Percentiles rank a stretch among this genome's conserved stretches.
phyloP scores from a whole-genome alignment of 257 asterid genomes.

The Knoxia roxburghii region DNA sequence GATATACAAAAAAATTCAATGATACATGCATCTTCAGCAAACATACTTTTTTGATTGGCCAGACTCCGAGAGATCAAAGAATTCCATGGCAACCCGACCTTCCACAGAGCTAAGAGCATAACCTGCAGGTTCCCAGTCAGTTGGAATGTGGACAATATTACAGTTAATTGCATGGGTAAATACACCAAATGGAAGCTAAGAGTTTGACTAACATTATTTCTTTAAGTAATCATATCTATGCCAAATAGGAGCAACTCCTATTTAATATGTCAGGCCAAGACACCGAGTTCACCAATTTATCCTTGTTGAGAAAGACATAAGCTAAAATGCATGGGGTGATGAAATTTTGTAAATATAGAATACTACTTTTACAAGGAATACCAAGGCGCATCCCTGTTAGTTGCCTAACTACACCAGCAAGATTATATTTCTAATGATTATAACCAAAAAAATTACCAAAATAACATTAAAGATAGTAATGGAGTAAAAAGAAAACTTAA shows the following conservation, averaged over 20 bases:
- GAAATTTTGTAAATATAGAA: background rate
- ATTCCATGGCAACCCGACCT: slow-evolving; percentile 93
- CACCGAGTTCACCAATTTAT: background rate
- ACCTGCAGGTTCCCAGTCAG: slow-evolving; percentile 46
- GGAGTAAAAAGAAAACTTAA: background rate
- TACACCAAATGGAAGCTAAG: background rate
- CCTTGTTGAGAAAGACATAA: background rate
- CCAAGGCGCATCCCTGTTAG: background rate
- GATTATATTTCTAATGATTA: background rate
- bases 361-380: background rate
- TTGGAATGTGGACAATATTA: slow-evolving; percentile 6
- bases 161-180: background rate
- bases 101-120: slow-evolving; percentile 95
- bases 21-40: background rate
- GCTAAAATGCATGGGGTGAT: background rate
- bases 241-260: background rate
- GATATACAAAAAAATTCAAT: background rate
- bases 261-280: background rate
- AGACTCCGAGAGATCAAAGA: slow-evolving; percentile 71
- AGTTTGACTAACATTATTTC: background rate
- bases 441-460: background rate
- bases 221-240: background rate
- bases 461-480: background rate
- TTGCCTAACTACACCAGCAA: background rate
- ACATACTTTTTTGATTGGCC: slow-evolving; percentile 82